A percentile compares a stretch with the other conserved stretches of the same genome.
These are phyloP conservation scores for Citeromyces matritensis DNA, from an alignment of 805 yeast species.

Conservation along the genomic window DNA sequence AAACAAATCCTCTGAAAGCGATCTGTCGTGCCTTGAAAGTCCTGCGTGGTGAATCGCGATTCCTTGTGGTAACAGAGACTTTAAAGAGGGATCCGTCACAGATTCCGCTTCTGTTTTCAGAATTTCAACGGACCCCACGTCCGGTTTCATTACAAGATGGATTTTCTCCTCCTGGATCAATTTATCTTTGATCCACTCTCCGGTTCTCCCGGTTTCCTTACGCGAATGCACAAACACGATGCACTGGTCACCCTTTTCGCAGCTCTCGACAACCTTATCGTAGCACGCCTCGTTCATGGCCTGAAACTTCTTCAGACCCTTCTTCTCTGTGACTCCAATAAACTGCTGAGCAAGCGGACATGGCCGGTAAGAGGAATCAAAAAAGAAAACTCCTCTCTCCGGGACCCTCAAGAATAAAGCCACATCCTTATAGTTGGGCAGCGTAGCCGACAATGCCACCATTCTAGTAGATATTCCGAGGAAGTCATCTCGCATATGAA, in stretches of 20 bases:
- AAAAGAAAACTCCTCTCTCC: conserved; percentile 53
- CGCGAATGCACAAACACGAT: conserved; percentile 96
- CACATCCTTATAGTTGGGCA: conserved; percentile 82
- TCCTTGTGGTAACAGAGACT: conserved; percentile 51
- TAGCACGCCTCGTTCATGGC: conserved; percentile 89
- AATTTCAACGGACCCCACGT: conserved; percentile 46
- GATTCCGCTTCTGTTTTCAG: conserved; percentile 46
- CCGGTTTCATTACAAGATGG: conserved; percentile 24
- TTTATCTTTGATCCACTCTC: conserved; percentile 53
- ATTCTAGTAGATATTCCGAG: conserved; percentile 38
- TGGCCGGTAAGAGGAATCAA: conserved; percentile 77
- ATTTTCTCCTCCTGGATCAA: conserved; percentile 39
- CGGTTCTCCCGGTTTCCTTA: conserved; percentile 80
- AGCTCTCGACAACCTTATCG: conserved; percentile 50
- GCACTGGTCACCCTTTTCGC: conserved; percentile 66
- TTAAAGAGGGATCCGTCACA: conserved; percentile 35
- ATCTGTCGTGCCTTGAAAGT: conserved; percentile 53
- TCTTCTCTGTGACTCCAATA: conserved; percentile 76
- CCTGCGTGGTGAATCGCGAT: conserved; percentile 94
- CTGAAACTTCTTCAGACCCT: conserved; percentile 57
- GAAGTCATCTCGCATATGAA: conserved; percentile 31
- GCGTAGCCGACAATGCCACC: conserved; percentile 83
- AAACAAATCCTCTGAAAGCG: conserved; percentile 70
- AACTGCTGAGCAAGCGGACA: conserved; percentile 85
- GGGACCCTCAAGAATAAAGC: conserved; percentile 63